Percentiles rank a stretch among this genome's conserved stretches.
phyloP scores from a whole-genome alignment of 2,329 filamentous ascomycete genomes.

The Colletotrichum sp. region DNA sequence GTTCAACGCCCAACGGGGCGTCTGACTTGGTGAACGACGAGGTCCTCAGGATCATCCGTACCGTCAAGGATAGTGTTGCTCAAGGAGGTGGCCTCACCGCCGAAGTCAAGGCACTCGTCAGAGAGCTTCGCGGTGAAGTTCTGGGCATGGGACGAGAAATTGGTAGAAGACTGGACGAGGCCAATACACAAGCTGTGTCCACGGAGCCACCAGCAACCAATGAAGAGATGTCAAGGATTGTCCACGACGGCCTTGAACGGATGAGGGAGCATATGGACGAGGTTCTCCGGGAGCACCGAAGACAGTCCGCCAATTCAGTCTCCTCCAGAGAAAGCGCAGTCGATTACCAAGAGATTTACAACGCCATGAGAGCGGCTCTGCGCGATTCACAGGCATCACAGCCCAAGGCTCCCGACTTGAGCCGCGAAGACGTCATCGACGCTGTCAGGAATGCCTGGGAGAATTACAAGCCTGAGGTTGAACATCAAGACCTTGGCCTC shows the following conservation, averaged over 20 bases:
- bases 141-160: constrained; percentile 94
- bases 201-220: constrained; percentile 55
- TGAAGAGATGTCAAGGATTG: constrained; percentile 76
- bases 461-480: constrained; percentile 91
- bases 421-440: constrained; percentile 82
- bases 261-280: constrained; percentile 85
- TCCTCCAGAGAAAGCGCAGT: constrained; percentile 65
- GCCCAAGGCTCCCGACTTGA: constrained; percentile 56
- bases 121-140: constrained; percentile 89
- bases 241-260: constrained; percentile 81
- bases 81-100: constrained; percentile 89
- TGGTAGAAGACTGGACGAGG: constrained; percentile 82
- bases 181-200: constrained; percentile 31
- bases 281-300: constrained; percentile 76
- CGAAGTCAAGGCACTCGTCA: constrained; percentile 88
- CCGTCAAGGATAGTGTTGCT: constrained; percentile 89
- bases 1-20: constrained; percentile 48
- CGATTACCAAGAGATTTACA: constrained; percentile 86
- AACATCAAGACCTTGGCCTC: constrained; percentile 87
- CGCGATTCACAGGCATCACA: constrained; percentile 62
- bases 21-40: constrained; percentile 75
- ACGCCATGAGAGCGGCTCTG: constrained; percentile 78
- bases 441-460: constrained; percentile 93
- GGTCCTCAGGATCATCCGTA: constrained; percentile 79
- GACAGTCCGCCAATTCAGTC: constrained; percentile 68